Base-by-base conservation (phyloP, 768 basidiomycete genomes). In the Rhodotorula sphaerocarpa region DNA sequence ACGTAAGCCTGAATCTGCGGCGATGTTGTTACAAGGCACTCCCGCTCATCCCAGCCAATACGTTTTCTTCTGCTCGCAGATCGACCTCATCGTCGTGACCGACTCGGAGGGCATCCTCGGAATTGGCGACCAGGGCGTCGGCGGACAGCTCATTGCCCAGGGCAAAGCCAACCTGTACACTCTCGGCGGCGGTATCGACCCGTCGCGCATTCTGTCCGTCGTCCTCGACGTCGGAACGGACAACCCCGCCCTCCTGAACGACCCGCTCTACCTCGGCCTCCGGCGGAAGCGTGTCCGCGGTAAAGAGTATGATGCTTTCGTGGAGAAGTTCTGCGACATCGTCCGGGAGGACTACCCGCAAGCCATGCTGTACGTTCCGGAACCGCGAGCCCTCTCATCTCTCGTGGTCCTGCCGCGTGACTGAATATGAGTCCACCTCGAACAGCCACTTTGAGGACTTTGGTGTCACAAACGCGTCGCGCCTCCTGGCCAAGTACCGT, bases 81-180 rank as follows among this genome's bases (percentile, higher is more conserved):
- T 91, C 57, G 85, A 90, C 63, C 78, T 91, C 28, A 79, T 92
- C 54, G 87, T 91, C 30, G 85, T 85, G 57, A 86, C 87, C 0
- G 90, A 92, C 73, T 82, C 85, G 7, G 88, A 90, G 70, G 86
- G 87, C 0, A 90, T 91, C 61, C 77, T 92, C 15, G 90, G 90
- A 21, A 84, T 84, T 59, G 83, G 83, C 50, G 83, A 84, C 69
- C 82, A 83, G 73, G 84, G 89, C 59, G 88, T 90, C 44, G 75
- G 86, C 78, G 74, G 70, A 0, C 60, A 65, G 43, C 50, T 65
- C 31, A 70, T 70, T 54, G 47, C 57, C 30, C 48, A 53, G 57
- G 70, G 70, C 14, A 70, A 70, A 47, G 44, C 60, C n/a, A 62
- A 57, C 54, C 48, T 66, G 25, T 78, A 78, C 73, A 76, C 76